These are phyloP conservation scores for Aureobasidium mangrovei DNA, from an alignment of 2,329 filamentous ascomycete genomes.

Conservation along the genomic window DNA sequence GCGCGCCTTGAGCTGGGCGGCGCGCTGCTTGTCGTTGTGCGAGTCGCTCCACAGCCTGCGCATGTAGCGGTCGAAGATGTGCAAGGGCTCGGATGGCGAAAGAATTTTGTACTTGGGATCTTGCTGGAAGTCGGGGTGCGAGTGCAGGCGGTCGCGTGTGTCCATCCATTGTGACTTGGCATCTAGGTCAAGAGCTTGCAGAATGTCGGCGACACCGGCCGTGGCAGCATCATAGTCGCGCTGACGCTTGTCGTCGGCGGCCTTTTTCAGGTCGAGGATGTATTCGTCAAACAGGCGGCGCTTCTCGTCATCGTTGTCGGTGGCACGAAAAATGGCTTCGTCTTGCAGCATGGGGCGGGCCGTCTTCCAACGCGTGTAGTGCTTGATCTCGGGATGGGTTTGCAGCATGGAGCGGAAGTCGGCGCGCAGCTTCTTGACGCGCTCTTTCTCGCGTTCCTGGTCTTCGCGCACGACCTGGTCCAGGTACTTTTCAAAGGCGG, in stretches of 20 bases:
- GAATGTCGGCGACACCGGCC: constrained; percentile 68
- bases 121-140: constrained; percentile 65
- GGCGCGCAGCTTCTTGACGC: constrained; percentile 78
- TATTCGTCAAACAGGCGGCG: constrained; percentile 92
- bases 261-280: constrained; percentile 71
- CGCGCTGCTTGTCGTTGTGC: constrained; percentile 81
- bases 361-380: constrained; percentile 96
- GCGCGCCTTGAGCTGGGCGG: constrained; percentile 72
- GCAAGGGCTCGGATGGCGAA: constrained; percentile 81
- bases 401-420: constrained; percentile 96
- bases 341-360: constrained; percentile 88
- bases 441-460: constrained; percentile 88
- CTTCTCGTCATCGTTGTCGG: constrained; percentile 77
- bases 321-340: constrained; percentile 90
- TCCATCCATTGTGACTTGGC: constrained; percentile 93
- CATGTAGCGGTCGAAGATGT: constrained; percentile 89
- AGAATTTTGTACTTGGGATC: constrained; percentile 81
- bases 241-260: constrained; percentile 66
- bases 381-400: constrained; percentile 92
- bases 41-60: constrained; percentile 82
- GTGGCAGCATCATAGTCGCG: constrained; percentile 68
- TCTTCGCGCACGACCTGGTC: constrained; percentile 84
- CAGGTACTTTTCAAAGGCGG: constrained; percentile 91
- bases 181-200: constrained; percentile 74
- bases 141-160: constrained; percentile 72